Percentiles rank a stretch among this genome's conserved stretches.
phyloP scores from a whole-genome alignment of 768 basidiomycete species.

The Leccinum arenicola region DNA sequence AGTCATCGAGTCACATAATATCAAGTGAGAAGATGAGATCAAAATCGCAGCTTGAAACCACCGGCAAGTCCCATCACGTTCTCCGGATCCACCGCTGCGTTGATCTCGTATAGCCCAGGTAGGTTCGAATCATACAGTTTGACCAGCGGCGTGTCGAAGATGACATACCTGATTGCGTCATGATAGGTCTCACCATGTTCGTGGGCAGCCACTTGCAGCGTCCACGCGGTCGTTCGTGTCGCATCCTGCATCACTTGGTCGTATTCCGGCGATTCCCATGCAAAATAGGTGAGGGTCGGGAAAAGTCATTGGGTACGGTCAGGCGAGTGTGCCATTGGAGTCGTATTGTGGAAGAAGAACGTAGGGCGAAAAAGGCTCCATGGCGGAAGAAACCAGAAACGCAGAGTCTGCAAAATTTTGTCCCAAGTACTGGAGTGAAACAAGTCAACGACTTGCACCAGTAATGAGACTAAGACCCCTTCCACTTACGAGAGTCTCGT shows the following conservation, averaged over 20 bases:
- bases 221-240: slow-evolving; percentile 32
- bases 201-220: slow-evolving; percentile 36
- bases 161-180: slow-evolving; percentile 49
- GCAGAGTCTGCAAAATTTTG: no score
- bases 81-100: slow-evolving; percentile 44
- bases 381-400: no score
- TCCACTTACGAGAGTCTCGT: slow-evolving; percentile 7
- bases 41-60: slow-evolving; percentile 45
- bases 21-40: neutral
- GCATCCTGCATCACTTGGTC: slow-evolving; percentile 33
- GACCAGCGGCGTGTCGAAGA: slow-evolving; percentile 45
- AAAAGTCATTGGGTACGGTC: slow-evolving; percentile 32
- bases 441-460: no score
- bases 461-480: no score
- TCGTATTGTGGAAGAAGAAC: no score
- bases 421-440: no score
- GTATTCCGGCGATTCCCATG: neutral
- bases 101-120: slow-evolving; percentile 36
- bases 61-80: slow-evolving; percentile 56
- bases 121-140: slow-evolving; percentile 46
- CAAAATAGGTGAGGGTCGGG: slow-evolving; percentile 30
- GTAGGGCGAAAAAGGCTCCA: no score
- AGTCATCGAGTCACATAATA: no score
- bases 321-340: slow-evolving; percentile 36
- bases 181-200: no score